Base-by-base conservation (phyloP, 495 filamentous ascomycete genomes). In the Glutinoglossum americanum region DNA sequence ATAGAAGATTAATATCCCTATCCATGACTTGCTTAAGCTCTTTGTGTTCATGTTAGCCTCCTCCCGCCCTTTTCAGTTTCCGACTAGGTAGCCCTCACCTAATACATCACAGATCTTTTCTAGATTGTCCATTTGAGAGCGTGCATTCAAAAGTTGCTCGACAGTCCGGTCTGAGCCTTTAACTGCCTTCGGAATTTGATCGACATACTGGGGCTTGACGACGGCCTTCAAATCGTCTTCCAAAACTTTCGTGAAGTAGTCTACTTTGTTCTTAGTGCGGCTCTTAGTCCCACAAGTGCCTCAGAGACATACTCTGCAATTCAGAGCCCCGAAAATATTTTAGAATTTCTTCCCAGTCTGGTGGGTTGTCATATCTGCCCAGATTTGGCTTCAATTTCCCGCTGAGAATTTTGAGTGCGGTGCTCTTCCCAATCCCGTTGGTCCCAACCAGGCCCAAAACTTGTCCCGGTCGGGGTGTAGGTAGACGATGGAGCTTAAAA, bases 341-440 rank as follows among this genome's bases (percentile, higher is more conserved):
- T 72, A 98, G 75, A 54, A 97, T 94, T 71, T 97, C 93, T 70
- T 97, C 89, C 92, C 92, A 98, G 67, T 98, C 92, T 3, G 92
- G 93, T 0, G 90, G 89, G 70, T 96, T 90, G 60, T 97, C 89
- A 70, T 84, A 96, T 64, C 86, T 76, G 56, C 92, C 92, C 65
- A 98, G 70, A 66, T 98, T 98, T 54, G 92, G 92, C 81, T 98
- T 98, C 61, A 97, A 76, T 71, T 97, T 98, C 60, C 92, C 92
- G 65, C 87, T 92, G 62, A 98, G 80, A 66, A 98, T 96, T 74
- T 97, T 97, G 68, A 98, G 74, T 1, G 92, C 92, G 0, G 92
- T 97, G 72, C 89, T 95, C 78, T 98, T 97, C 70, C 92, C 92
- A 66, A 97, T 98, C 84, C 92, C 92, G 80, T 98, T 97, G 56